Base-by-base conservation (phyloP, 768 basidiomycete species). In the Termitomyces sp. region DNA sequence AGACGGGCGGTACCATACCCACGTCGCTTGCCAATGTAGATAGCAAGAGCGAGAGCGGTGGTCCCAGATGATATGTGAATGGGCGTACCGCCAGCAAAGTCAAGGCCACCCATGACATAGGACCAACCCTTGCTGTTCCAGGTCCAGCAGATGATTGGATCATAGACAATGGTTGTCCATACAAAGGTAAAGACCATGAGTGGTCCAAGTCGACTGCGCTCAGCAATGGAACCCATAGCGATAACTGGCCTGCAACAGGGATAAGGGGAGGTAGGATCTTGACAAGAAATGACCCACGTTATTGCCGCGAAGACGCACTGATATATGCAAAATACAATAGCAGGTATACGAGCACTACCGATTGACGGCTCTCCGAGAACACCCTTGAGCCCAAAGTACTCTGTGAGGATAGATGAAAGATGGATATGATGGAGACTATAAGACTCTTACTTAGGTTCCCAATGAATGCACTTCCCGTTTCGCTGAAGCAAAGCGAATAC, bases 41-140 rank as follows among this genome's bases (percentile, higher is more conserved):
- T 74, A 27, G 90, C 94, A 60, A 95, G 89, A 12, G 91, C 95
- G 32, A 98, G 81, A 5, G 92, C 96, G 2, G 93, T 93, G 0
- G 86, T 86, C 48, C 95, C 95, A n/a, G 92, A 95, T 16, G 90
- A 89, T 62, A 98, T 97, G 68, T 98, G 95, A 60, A 98, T 93
- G 23, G 96, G 96, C 12, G 92, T 95, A 50, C 96, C 96, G 32
- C 95, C 95, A 14, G 95, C 95, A 61, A 96, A 95, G 69, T 94
- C 91, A 57, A 92, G 87, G 57, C 87, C 89, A 17, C 92, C 95
- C 48, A 90, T 77, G 38, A 83, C 68, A 72, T 77, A 85, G 0
- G 89, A 87, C 95, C 82, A 85, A 41, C 84, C 84, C 32, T 89
- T 82, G 37, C 80, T 62, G 66, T 93, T 93, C 95, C 95, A 98